Percentiles rank a stretch among this genome's conserved stretches.
These are phyloP conservation scores for Pyropia haitanensis DNA, from an alignment of 23 red algal species.

Conservation along the genomic window DNA sequence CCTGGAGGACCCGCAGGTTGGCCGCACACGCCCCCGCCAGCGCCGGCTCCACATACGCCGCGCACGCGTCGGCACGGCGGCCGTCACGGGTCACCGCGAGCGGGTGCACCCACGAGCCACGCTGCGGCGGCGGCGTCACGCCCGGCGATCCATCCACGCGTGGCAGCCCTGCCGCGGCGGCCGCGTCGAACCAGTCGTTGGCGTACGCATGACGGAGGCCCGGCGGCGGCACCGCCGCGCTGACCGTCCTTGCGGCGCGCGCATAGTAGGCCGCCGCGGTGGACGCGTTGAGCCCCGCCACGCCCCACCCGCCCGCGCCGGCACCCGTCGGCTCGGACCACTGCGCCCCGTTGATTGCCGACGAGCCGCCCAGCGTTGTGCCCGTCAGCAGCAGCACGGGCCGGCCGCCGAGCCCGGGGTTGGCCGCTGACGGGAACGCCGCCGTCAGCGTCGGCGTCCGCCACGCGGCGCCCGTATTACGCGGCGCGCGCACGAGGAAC, in stretches of 20 bases:
- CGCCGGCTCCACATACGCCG: constrained; percentile 18
- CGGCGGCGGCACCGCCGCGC: no score
- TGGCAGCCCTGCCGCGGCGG: no score
- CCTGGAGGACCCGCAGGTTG: constrained; percentile 25
- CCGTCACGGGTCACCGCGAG: not conserved
- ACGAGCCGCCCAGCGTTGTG: constrained; percentile 42
- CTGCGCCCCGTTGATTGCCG: constrained; percentile 48
- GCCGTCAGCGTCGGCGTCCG: constrained; percentile 14
- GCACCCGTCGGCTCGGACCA: constrained; percentile 13
- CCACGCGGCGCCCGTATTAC: constrained; percentile 14
- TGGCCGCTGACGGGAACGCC: constrained; percentile 11
- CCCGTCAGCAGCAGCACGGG: constrained; percentile 13
- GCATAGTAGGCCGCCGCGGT: not conserved
- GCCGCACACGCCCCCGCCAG: not conserved
- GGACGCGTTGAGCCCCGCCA: constrained; percentile 5
- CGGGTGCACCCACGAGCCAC: no score
- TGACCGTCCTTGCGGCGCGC: no score
- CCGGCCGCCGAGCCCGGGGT: constrained; percentile 7
- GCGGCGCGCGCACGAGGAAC: constrained; percentile 20
- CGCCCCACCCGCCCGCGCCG: constrained; percentile 12
- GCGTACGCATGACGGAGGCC: no score
- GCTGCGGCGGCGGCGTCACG: no score
- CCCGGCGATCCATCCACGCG: no score
- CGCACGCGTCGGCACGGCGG: constrained; percentile 32
- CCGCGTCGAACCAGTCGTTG: no score